These are phyloP conservation scores for Solanum corneliomulleri DNA, from an alignment of 257 asterid genomes.

Conservation along the genomic window DNA sequence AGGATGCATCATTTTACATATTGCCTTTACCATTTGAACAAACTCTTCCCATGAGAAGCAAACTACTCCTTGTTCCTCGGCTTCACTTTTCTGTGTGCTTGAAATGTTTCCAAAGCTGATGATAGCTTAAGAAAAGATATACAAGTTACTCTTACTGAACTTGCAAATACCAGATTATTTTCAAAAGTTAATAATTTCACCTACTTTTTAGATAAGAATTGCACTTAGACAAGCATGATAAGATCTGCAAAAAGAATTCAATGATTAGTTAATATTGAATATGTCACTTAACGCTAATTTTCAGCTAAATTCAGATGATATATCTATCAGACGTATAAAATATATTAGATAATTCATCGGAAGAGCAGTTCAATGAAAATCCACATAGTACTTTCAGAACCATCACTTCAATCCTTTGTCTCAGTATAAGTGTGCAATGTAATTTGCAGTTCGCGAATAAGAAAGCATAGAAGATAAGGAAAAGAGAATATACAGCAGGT, in stretches of 20 bases:
- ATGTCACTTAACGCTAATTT: background rate
- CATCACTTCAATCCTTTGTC: background rate
- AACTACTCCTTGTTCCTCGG: conserved; percentile 58
- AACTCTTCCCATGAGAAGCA: conserved; percentile 90
- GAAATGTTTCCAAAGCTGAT: conserved; percentile 68
- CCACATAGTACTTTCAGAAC: background rate
- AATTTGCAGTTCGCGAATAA: background rate
- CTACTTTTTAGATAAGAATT: conserved; percentile 59
- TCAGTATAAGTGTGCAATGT: background rate
- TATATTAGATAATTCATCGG: background rate
- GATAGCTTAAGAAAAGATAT: conserved; percentile 41
- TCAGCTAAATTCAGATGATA: background rate
- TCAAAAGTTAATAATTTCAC: conserved; percentile 3
- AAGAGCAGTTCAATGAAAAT: background rate
- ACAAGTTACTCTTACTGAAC: background rate
- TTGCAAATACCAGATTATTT: background rate
- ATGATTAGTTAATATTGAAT: background rate
- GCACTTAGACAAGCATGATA: conserved; percentile 61
- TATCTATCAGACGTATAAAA: background rate
- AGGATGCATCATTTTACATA: background rate
- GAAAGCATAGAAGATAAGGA: background rate
- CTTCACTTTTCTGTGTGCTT: conserved; percentile 47
- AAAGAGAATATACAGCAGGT: conserved; percentile 29
- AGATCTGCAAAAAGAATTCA: conserved; percentile 44
- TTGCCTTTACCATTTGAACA: conserved; percentile 33